Base-by-base conservation (phyloP, 2,329 filamentous ascomycete genomes). In the Neopestalotiopsis sp. region DNA sequence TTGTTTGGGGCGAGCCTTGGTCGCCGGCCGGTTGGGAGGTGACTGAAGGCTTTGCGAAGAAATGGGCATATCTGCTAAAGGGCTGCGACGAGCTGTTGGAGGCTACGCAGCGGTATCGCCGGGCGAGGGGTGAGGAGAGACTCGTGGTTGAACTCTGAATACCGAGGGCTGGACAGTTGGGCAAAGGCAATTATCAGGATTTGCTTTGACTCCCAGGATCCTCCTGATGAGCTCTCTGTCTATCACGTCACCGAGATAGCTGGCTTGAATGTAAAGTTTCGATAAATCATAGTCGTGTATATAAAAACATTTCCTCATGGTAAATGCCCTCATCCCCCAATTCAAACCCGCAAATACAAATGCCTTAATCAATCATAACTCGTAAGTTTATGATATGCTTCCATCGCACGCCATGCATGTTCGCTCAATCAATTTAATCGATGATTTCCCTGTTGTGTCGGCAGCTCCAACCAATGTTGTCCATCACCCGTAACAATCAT, bases 11-110 rank as follows among this genome's bases (percentile, higher is more conserved):
- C 6, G 71, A 78, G 38, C 73, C 75, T 2, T 76, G 73, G 61
- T 75, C 79, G 1, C 80, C 78, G 74, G 76, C 76, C 64, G 78
- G 75, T 24, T 83, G 81, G 81, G 80, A 83, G 70, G 74, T 81
- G 13, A 80, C 76, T 1, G 77, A 78, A 64, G 75, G 69, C 0
- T 82, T 83, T 72, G 71, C 75, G 40, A 73, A 63, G 40, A 80
- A 79, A 28, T 83, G 79, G 80, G 73, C 73, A 3, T 81, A 77
- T 70, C 61, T 81, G 10, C 68, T 83, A 1, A 72, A 70, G 66
- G 81, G 78, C 0, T 82, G 78, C 40, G 68, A 74, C 17, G 71
- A 75, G 6, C 64, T 81, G 20, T 65, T 81, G 13, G 72, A 71
- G 9, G 75, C 78, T 3, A 81, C 79, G 0, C 81, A 82, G 71